Base-by-base conservation (phyloP, 164 flowering plant species). In the Brasenia schreberi region DNA sequence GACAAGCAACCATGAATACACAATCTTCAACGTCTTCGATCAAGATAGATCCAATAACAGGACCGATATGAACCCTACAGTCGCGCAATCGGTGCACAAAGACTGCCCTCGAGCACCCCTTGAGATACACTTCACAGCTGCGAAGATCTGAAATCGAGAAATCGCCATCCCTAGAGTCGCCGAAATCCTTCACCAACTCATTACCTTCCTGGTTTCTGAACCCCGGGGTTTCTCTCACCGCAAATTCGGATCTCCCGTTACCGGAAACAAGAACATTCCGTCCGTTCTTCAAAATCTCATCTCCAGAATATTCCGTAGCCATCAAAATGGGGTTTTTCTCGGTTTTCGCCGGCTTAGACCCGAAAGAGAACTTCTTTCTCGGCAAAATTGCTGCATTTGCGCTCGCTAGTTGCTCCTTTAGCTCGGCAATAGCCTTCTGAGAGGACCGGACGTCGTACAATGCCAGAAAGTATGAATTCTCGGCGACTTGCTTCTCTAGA, bases 401-500 rank as follows among this genome's bases (percentile, higher is more conserved):
- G 19, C 7, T 69, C 27, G 85, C 92, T 39, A 91, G 68, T 5
- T 68, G 59, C 64, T 85, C 87, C 67, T 72, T 87, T 70, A 94
- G 76, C 5, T 88, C 84, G 7, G 90, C 66, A 44, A 89, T 59
- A 33, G 87, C 10, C 71, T 80, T 83, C 70, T 89, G 88, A 43
- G 89, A 83, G 3, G 96, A 77, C 4, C 96, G 87, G 43, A 94
- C 83, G 65, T 92, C 97, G 71, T 88, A 94, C 14, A 96, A 79
- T 9, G 96, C 96, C 44, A 94, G 68, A 67, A 75, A 81, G 80
- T 87, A 91, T 6, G 99, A 91, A 66, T 75, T 84, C 74, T 89
- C 93, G 5, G 97, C 92, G 5, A 91, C 81, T 19, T 87, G 86
- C 73, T 81, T 84, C 71, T 91, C 96, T 42, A 94, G 84, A 11